A percentile compares a stretch with the other conserved stretches of the same genome.
These are phyloP conservation scores for Gracilaria gracilis DNA, from an alignment of 23 red algal genomes.

Conservation along the genomic window DNA sequence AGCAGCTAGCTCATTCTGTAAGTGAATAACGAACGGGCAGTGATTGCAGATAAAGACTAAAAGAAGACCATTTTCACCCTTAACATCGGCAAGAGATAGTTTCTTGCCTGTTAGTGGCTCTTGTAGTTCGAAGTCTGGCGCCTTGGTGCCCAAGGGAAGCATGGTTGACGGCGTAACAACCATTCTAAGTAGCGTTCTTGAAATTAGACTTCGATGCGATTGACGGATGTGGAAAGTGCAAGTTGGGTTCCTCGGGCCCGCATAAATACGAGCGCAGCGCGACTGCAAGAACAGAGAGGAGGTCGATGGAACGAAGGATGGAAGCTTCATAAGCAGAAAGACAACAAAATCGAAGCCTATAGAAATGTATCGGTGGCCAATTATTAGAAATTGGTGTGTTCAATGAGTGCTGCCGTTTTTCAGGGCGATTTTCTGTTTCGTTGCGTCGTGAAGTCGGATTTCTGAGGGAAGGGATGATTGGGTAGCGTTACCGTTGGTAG, in stretches of 20 bases:
- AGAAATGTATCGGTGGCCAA: not conserved
- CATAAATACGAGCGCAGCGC: not conserved
- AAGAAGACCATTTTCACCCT: slow-evolving; percentile 55
- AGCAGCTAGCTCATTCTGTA: slow-evolving; percentile 46
- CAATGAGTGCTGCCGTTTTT: too few species aligned
- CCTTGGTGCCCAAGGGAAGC: slow-evolving; percentile 68
- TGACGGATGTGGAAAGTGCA: not conserved
- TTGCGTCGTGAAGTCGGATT: too few species aligned
- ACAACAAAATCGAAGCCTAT: not conserved
- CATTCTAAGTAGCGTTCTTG: slow-evolving; percentile 35
- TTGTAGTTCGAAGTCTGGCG: slow-evolving; percentile 51
- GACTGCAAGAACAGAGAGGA: not conserved
- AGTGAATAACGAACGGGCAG: slow-evolving; percentile 81
- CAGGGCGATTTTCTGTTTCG: too few species aligned
- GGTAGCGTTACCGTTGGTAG: too few species aligned
- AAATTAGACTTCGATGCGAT: not conserved
- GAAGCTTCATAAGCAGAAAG: not conserved
- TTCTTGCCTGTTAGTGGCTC: slow-evolving; percentile 70
- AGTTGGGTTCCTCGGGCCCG: not conserved
- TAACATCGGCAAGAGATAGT: slow-evolving; percentile 56
- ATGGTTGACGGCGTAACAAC: slow-evolving; percentile 60
- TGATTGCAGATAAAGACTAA: slow-evolving; percentile 79
- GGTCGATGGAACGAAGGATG: not conserved
- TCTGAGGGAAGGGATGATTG: too few species aligned
- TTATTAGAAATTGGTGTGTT: not conserved